Evolutionary conservation across 352 stramenopile genomes (phyloP).

Genomic region (Pythium vanterpoolii): DNA sequence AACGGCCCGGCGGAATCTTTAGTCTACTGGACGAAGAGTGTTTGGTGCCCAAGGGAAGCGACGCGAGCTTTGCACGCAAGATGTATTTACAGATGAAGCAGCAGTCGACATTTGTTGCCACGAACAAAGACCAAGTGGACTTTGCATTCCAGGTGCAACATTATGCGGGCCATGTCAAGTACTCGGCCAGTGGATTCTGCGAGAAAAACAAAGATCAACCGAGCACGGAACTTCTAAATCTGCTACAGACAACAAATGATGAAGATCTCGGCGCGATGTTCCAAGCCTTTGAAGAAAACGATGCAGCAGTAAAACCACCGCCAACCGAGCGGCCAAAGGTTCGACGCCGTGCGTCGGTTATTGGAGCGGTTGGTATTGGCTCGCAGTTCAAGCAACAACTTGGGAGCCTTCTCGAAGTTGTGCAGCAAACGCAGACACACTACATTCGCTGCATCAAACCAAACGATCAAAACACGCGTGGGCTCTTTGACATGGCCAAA

Average conservation of each 20-base stretch:
- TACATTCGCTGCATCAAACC: conserved; percentile 99
- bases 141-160: conserved; percentile 77
- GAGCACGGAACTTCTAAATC: conserved; percentile 64
- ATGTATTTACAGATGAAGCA: conserved; percentile 67
- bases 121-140: conserved; percentile 64
- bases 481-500: conserved; percentile 86
- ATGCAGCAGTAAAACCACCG: conserved; percentile 19
- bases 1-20: conserved; percentile 73
- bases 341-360: conserved; percentile 60
- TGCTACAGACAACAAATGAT: conserved; percentile 65
- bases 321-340: conserved; percentile 44
- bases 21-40: conserved; percentile 85
- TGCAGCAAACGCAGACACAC: conserved; percentile 94
- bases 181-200: conserved; percentile 74
- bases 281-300: conserved; percentile 64
- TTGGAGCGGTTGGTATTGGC: conserved; percentile 73
- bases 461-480: conserved; percentile 91
- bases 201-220: conserved; percentile 89
- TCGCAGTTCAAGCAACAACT: conserved; percentile 94
- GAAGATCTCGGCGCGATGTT: conserved; percentile 57
- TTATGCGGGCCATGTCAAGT: conserved; percentile 77
- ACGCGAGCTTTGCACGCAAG: conserved; percentile 70
- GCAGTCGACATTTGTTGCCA: conserved; percentile 54
- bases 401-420: conserved; percentile 88
- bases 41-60: conserved; percentile 74